Evolutionary conservation across 2,329 filamentous ascomycete genomes (phyloP).

Genomic region (Cladosporium sp.): DNA sequence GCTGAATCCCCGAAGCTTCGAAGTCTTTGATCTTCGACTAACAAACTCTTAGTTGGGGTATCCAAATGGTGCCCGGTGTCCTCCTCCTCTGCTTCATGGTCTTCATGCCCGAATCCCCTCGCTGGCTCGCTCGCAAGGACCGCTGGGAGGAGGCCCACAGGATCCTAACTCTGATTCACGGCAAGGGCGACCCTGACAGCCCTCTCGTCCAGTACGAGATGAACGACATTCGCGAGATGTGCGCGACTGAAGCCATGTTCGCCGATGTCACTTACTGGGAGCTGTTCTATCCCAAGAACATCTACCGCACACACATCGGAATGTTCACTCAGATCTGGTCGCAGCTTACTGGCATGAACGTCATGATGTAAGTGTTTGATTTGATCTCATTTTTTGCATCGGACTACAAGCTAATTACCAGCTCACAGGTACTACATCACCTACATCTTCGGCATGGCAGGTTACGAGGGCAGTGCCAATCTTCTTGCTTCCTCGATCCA

Average conservation of each 20-base stretch:
- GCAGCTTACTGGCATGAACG: slow-evolving; percentile 72
- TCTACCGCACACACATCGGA: slow-evolving; percentile 66
- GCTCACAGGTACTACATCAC: slow-evolving; percentile 26
- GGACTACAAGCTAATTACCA: no score
- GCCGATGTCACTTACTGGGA: slow-evolving; percentile 67
- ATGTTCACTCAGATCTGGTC: slow-evolving; percentile 70
- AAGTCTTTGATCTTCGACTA: not conserved
- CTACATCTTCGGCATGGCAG: slow-evolving; percentile 71
- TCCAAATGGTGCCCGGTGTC: slow-evolving; percentile 39
- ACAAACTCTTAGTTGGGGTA: slow-evolving; percentile 42
- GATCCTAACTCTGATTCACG: slow-evolving; percentile 42
- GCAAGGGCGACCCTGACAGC: slow-evolving; percentile 30
- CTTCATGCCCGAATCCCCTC: slow-evolving; percentile 41
- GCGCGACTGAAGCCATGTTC: slow-evolving; percentile 69
- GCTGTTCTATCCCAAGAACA: slow-evolving; percentile 65
- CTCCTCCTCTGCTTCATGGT: slow-evolving; percentile 38
- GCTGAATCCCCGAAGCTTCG: not conserved
- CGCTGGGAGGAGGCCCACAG: slow-evolving; percentile 41
- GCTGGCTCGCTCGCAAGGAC: slow-evolving; percentile 44
- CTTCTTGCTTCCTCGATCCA: slow-evolving; percentile 66
- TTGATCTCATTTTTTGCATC: no score
- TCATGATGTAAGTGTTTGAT: slow-evolving; percentile 48
- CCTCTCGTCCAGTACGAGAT: slow-evolving; percentile 62
- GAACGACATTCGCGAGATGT: slow-evolving; percentile 64
- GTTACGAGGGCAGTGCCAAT: slow-evolving; percentile 50